phyloP scores from a whole-genome alignment of 805 yeast species.

The Kuraishia hungarica region DNA sequence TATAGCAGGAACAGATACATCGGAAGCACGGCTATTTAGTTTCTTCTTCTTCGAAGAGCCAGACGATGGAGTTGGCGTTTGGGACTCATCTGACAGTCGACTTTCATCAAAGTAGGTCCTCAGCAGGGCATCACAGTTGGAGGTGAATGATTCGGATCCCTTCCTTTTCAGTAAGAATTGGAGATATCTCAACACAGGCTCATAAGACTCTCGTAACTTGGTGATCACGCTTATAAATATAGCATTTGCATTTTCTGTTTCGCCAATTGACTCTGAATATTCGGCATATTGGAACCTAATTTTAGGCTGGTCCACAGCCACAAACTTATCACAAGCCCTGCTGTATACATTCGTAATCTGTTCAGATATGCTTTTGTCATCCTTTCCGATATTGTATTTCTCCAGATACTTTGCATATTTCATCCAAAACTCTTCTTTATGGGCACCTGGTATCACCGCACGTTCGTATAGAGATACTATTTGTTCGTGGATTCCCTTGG shows the following conservation, averaged over 20 bases:
- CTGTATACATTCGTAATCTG: slow-evolving; percentile 30
- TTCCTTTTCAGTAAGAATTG: slow-evolving; percentile 6
- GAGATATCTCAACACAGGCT: slow-evolving; percentile 11
- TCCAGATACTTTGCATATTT: slow-evolving; percentile 51
- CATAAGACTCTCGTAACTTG: slow-evolving; percentile 6
- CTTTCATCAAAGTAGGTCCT: background rate
- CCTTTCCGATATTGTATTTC: slow-evolving; percentile 16
- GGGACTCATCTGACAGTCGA: background rate
- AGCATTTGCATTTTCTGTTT: slow-evolving; percentile 11
- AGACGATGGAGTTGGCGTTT: background rate
- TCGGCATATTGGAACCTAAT: slow-evolving; percentile 21
- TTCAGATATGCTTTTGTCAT: slow-evolving; percentile 21
- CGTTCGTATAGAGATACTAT: slow-evolving; percentile 57
- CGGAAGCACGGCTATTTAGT: background rate
- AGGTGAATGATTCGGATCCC: slow-evolving; percentile 4
- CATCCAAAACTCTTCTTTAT: slow-evolving; percentile 57
- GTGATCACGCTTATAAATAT: slow-evolving; percentile 12
- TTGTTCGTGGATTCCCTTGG: slow-evolving; percentile 17
- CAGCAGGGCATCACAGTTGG: slow-evolving; percentile 6
- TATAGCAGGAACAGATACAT: background rate
- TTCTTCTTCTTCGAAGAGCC: background rate
- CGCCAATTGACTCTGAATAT: slow-evolving; percentile 12
- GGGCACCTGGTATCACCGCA: slow-evolving; percentile 61
- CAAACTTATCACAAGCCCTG: slow-evolving; percentile 35
- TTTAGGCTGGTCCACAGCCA: slow-evolving; percentile 18